Base-by-base conservation (phyloP, 345 rosid genomes). In the Gossypium thurberi region DNA sequence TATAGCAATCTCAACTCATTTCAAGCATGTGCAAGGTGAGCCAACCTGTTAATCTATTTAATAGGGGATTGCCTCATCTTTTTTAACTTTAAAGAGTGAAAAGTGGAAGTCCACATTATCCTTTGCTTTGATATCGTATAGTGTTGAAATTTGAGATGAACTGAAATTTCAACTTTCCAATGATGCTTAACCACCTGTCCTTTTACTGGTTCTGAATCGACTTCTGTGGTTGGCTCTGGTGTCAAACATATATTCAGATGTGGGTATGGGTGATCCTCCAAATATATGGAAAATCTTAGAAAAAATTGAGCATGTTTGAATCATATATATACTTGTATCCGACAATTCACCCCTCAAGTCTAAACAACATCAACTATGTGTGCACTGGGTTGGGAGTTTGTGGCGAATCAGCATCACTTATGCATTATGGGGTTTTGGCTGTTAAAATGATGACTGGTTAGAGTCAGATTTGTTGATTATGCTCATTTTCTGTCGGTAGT, bases 1-100 rank as follows among this genome's bases (percentile, higher is more conserved):
- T 74, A 26, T 79, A 70, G 76, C 79, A 65, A 75, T 65, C 61
- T 76, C 76, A 76, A 71, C 80, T 81, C 84, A 66, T 72, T 72
- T 81, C 60, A 9, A 56, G 69, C 73, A 68, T 72, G 72, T 72
- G 78, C 72, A 71, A 77, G 83, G 80, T 79, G 51, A 67, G 80
- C 77, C 43, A 69, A 14, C 79, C 70, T 70, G 74, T 70, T 59
- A 70, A 28, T 77, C 59, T 72, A 65, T 74, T 74, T 46, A 70
- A 33, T 33, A 76, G 66, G 72, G 57, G 78, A 75, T 25, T 73
- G 23, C 50, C 26, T 44, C 28, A 10, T 12, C 52, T 20, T 43
- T 2, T 43, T 2, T 43, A 44, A 12, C 53, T n/a, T 20, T 20
- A 20, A 20, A 43, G 15, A 21, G 33, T 28, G 46, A 1, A 15